Evolutionary conservation across 1,284 basidiomycete genomes (phyloP).

Genomic region (Trichosporon faecale): DNA sequence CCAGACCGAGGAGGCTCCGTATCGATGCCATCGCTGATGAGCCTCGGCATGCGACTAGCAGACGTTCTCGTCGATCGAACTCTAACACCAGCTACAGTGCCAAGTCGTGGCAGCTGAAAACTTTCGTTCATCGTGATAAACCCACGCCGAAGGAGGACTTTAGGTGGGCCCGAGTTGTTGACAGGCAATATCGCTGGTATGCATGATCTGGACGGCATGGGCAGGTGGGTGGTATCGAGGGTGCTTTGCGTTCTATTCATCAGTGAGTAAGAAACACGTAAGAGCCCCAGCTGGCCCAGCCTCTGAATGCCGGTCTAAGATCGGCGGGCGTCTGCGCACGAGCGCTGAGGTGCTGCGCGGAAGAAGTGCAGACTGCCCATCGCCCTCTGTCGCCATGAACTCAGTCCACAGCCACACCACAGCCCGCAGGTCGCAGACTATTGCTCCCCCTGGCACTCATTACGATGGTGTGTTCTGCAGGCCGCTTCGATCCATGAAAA

Average conservation of each 20-base stretch:
- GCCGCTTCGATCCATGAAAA: background rate
- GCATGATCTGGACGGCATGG: background rate
- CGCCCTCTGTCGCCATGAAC: background rate
- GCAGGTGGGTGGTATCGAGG: background rate
- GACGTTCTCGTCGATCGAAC: background rate
- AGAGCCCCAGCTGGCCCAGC: background rate
- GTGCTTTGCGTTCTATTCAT: background rate
- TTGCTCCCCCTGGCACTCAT: too few species aligned
- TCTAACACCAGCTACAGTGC: background rate
- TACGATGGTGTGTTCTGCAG: background rate
- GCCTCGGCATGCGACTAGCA: background rate
- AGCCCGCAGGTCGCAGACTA: background rate
- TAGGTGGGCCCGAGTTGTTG: background rate
- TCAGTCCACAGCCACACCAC: background rate
- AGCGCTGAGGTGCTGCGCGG: background rate
- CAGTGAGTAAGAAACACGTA: background rate
- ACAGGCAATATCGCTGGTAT: background rate
- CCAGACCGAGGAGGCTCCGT: background rate
- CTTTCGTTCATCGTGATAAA: background rate
- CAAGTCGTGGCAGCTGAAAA: background rate
- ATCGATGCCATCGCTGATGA: background rate
- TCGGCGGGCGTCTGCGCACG: background rate
- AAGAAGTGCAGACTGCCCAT: background rate
- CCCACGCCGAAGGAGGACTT: background rate
- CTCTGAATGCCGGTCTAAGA: background rate